Conservation (phyloP, 306 rosid species). For the Quercus suber region DNA sequence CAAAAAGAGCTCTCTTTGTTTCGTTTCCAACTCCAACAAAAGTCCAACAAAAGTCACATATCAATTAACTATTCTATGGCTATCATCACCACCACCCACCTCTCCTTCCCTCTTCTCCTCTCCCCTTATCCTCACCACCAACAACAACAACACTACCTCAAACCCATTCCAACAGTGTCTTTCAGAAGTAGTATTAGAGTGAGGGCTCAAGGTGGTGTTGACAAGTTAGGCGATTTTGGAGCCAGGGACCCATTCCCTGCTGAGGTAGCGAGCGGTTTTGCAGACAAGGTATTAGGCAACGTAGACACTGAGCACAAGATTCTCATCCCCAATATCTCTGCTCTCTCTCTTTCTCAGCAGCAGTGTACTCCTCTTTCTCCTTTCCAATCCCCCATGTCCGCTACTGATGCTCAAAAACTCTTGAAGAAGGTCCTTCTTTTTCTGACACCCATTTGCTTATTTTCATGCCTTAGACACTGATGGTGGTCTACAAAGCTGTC, state of each 20-base stretch:
- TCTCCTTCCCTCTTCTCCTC: constrained; percentile 19
- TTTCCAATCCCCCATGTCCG: constrained; percentile 44
- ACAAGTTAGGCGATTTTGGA: constrained; percentile 71
- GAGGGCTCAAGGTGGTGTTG: constrained; percentile 26
- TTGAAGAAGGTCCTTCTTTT: constrained; percentile 50
- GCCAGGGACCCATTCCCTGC: constrained; percentile 93
- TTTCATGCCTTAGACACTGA: not conserved
- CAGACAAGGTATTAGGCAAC: constrained; percentile 69
- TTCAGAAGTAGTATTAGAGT: not conserved
- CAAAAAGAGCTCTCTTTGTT: not conserved
- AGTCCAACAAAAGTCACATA: not conserved
- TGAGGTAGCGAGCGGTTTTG: constrained; percentile 70
- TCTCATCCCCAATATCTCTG: constrained; percentile 71
- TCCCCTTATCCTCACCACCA: not conserved
- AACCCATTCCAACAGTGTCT: not conserved
- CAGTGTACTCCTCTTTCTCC: constrained; percentile 55
- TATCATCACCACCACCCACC: constrained; percentile 22
- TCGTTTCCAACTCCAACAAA: not conserved
- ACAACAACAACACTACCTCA: not conserved
- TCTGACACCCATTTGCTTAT: not conserved
- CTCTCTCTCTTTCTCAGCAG: constrained; percentile 65
- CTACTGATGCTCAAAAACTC: constrained; percentile 55
- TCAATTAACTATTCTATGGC: not conserved
- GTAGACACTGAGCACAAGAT: constrained; percentile 68
- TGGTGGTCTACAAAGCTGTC: not conserved